Evolutionary conservation across 2,329 filamentous ascomycete species (phyloP).

Genomic region (Paecilomyces formosus): DNA sequence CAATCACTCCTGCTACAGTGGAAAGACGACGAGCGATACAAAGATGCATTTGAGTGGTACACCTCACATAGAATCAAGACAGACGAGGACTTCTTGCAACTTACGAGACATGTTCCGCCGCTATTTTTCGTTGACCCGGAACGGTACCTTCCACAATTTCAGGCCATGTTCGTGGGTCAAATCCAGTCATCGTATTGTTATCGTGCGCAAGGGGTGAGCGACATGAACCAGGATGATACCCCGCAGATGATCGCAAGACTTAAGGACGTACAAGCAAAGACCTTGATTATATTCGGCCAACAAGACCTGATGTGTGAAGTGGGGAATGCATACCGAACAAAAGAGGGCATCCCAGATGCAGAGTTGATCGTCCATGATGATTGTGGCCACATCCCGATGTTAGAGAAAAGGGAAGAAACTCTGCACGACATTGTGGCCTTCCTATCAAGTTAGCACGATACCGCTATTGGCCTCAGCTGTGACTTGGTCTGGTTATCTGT

Average conservation of each 20-base stretch:
- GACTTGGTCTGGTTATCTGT: background rate
- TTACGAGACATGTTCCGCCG: constrained; percentile 11
- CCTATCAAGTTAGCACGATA: constrained; percentile 2
- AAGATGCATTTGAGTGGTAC: constrained; percentile 4
- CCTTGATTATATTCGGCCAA: constrained; percentile 17
- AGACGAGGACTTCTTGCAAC: constrained; percentile 12
- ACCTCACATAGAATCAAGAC: background rate
- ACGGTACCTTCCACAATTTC: constrained; percentile 5
- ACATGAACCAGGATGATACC: constrained; percentile 4
- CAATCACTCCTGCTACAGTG: constrained; percentile 3
- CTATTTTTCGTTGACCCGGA: constrained; percentile 18
- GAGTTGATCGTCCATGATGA: constrained; percentile 9
- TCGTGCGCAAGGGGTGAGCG: constrained; percentile 5
- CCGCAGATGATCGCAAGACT: constrained; percentile 13
- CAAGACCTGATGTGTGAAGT: constrained; percentile 15
- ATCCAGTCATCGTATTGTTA: constrained; percentile 9
- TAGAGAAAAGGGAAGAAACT: constrained; percentile 12
- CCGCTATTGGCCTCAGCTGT: background rate
- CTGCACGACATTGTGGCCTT: constrained; percentile 10
- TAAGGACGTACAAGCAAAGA: constrained; percentile 14
- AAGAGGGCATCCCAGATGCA: constrained; percentile 8
- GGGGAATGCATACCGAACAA: constrained; percentile 11
- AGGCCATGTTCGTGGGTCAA: constrained; percentile 8
- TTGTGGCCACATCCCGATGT: constrained; percentile 22
- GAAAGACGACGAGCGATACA: constrained; percentile 9